A percentile compares a stretch with the other conserved stretches of the same genome.
Conservation (phyloP, 805 yeast genomes). For the Maudiozyma bulderi region DNA sequence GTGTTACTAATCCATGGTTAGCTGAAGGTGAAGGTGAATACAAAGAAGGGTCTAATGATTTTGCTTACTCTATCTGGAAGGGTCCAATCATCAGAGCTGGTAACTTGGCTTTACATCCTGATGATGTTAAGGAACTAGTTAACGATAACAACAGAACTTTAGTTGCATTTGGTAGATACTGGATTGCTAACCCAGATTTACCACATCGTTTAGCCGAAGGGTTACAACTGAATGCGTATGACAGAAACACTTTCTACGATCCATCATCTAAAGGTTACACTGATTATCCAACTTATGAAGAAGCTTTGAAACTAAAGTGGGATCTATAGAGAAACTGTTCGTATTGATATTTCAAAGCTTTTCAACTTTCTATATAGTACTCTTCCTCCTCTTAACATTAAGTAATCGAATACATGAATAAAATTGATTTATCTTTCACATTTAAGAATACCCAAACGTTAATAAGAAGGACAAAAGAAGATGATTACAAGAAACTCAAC, state of each 20-base stretch:
- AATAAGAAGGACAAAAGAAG: too few relatives aligned
- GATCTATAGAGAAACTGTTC: too few relatives aligned
- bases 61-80: conserved; percentile 33
- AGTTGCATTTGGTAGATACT: conserved; percentile 37
- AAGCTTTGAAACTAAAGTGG: conserved; percentile 9
- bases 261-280: conserved; percentile 31
- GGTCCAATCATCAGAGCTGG: too few relatives aligned
- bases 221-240: conserved; percentile 33
- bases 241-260: conserved; percentile 39
- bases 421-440: too few relatives aligned
- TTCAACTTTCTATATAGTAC: too few relatives aligned
- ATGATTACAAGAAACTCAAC: too few relatives aligned
- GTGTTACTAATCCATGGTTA: conserved; percentile 21
- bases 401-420: too few relatives aligned
- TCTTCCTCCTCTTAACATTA: too few relatives aligned
- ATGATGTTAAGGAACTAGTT: conserved; percentile 23
- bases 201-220: conserved; percentile 34
- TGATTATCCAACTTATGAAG: conserved; percentile 32
- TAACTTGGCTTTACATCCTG: conserved; percentile 20
- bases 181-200: conserved; percentile 46
- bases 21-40: conserved; percentile 18
- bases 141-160: conserved; percentile 34
- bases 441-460: too few relatives aligned
- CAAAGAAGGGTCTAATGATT: conserved; percentile 28
- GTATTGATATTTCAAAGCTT: too few relatives aligned